These are phyloP conservation scores for Arachnomyces sp. DNA, from an alignment of 2,329 filamentous ascomycete genomes.

Conservation along the genomic window DNA sequence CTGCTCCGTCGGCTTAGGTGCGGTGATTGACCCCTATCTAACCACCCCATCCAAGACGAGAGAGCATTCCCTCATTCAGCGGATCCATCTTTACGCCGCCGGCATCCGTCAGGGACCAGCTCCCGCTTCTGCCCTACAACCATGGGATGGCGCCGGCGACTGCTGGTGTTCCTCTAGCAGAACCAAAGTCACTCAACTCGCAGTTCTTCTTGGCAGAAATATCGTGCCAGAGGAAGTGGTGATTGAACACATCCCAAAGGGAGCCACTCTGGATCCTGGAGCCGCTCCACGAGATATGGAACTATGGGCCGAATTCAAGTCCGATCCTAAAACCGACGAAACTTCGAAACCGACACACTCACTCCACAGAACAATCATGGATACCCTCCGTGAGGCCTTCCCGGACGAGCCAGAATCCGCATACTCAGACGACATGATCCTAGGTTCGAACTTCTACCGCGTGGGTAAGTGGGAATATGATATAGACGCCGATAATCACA, in stretches of 20 bases:
- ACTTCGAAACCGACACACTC: slow-evolving; percentile 9
- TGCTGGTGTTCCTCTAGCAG: slow-evolving; percentile 69
- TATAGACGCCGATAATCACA: slow-evolving; percentile 23
- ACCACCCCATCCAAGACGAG: slow-evolving; percentile 52
- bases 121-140: slow-evolving; percentile 51
- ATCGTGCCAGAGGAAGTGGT: slow-evolving; percentile 63
- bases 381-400: slow-evolving; percentile 23
- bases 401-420: slow-evolving; percentile 22
- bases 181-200: slow-evolving; percentile 36
- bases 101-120: slow-evolving; percentile 22
- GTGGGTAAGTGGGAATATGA: slow-evolving; percentile 35
- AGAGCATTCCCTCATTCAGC: slow-evolving; percentile 14
- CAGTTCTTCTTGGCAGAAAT: slow-evolving; percentile 29
- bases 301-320: slow-evolving; percentile 53
- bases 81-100: slow-evolving; percentile 12
- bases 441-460: slow-evolving; percentile 33
- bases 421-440: slow-evolving; percentile 28
- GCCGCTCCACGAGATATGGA: slow-evolving; percentile 62
- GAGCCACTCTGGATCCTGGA: slow-evolving; percentile 54
- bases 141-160: slow-evolving; percentile 73
- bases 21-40: slow-evolving; percentile 51
- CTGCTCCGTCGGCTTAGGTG: slow-evolving; percentile 60
- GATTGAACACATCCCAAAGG: slow-evolving; percentile 61
- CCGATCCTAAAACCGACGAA: not conserved
- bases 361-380: slow-evolving; percentile 25